These are phyloP conservation scores for Pseudogymnoascus sp. DNA, from an alignment of 2,329 filamentous ascomycete genomes.

Conservation along the genomic window DNA sequence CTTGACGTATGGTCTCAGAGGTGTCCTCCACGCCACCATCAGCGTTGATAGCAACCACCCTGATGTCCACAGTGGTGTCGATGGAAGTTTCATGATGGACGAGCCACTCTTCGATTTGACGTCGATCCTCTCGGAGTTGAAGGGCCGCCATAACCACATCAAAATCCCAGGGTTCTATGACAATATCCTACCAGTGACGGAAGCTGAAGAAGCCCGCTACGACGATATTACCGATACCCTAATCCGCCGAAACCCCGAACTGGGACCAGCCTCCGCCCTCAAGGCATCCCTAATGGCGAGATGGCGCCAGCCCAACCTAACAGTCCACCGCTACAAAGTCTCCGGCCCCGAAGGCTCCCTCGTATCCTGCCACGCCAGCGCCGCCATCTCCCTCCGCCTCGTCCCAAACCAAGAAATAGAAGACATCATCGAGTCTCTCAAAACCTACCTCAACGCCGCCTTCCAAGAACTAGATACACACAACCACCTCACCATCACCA, in stretches of 20 bases:
- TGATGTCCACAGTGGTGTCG: conserved; percentile 93
- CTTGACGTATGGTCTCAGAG: conserved; percentile 85
- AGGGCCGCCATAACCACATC: conserved; percentile 70
- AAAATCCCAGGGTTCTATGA: conserved; percentile 87
- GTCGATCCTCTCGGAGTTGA: conserved; percentile 69
- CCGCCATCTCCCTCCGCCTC: conserved; percentile 79
- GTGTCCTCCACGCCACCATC: conserved; percentile 87
- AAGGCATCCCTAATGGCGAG: conserved; percentile 81
- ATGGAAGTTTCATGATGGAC: conserved; percentile 81
- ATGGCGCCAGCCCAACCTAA: conserved; percentile 92
- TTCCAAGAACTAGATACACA: conserved; percentile 70
- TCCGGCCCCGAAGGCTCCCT: conserved; percentile 87
- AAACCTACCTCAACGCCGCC: conserved; percentile 56
- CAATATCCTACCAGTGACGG: conserved; percentile 63
- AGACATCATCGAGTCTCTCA: conserved; percentile 60
- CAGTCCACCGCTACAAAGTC: conserved; percentile 85
- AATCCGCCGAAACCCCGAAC: conserved; percentile 58
- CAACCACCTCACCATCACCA: conserved; percentile 71
- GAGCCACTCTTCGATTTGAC: conserved; percentile 91
- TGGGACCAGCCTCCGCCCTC: conserved; percentile 54
- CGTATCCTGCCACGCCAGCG: conserved; percentile 81
- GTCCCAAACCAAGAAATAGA: conserved; percentile 88
- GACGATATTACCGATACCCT: conserved; percentile 74
- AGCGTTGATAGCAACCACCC: conserved; percentile 78
- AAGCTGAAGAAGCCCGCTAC: conserved; percentile 71